Conservation (phyloP, 805 yeast species). For the Candida stauntonica region DNA sequence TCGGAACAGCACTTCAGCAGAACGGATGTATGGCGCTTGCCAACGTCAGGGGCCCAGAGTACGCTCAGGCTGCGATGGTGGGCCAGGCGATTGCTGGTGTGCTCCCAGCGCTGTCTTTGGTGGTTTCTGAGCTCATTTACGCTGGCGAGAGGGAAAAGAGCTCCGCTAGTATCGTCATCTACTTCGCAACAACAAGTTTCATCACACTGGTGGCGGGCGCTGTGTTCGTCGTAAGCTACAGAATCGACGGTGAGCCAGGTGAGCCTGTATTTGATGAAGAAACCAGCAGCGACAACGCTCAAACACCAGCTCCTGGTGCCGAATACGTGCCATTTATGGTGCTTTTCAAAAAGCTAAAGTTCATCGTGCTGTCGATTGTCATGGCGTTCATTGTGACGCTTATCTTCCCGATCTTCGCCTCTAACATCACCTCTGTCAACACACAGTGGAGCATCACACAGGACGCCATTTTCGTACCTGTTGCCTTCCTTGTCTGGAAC, state of each 20-base stretch:
- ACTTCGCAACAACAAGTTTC: slow-evolving; percentile 49
- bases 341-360: slow-evolving; percentile 59
- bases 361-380: slow-evolving; percentile 66
- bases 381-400: slow-evolving; percentile 70
- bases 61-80: slow-evolving; percentile 87
- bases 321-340: slow-evolving; percentile 53
- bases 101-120: slow-evolving; percentile 71
- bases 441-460: slow-evolving; percentile 22
- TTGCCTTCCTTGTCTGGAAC: slow-evolving; percentile 84
- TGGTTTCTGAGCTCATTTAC: slow-evolving; percentile 42
- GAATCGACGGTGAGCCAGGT: slow-evolving; percentile 16
- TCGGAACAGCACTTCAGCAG: slow-evolving; percentile 80
- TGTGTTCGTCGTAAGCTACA: slow-evolving; percentile 34
- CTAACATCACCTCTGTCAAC: slow-evolving; percentile 52
- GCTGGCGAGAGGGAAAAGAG: slow-evolving; percentile 24
- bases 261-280: slow-evolving; percentile 14
- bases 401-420: slow-evolving; percentile 87
- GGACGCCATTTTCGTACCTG: slow-evolving; percentile 56
- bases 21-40: slow-evolving; percentile 89
- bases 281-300: no score
- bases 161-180: slow-evolving; percentile 30
- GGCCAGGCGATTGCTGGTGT: slow-evolving; percentile 97
- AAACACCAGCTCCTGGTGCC: no score
- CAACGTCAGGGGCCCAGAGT: slow-evolving; percentile 67
- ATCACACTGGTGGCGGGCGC: slow-evolving; percentile 40